Conservation (phyloP, 2,329 filamentous ascomycete genomes). For the Metarhizium sp. region DNA sequence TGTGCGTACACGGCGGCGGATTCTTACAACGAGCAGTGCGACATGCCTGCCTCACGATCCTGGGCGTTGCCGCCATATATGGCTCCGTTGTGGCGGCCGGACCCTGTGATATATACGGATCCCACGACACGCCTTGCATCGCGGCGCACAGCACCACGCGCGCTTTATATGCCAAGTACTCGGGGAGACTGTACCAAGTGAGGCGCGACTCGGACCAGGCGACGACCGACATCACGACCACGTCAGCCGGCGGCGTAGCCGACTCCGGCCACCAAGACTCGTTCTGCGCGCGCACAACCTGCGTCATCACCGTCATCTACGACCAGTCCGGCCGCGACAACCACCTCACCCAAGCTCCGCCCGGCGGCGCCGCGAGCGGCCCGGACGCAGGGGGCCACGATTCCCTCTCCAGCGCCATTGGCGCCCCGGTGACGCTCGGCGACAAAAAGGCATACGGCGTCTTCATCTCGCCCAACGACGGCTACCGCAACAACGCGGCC, state of each 20-base stretch:
- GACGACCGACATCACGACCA: slow-evolving; percentile 5
- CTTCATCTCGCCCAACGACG: slow-evolving; percentile 50
- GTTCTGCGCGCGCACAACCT: slow-evolving; percentile 53
- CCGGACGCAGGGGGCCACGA: slow-evolving; percentile 49
- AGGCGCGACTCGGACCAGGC: slow-evolving; percentile 39
- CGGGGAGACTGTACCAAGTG: slow-evolving; percentile 49
- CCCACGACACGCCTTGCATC: slow-evolving; percentile 51
- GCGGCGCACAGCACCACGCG: slow-evolving; percentile 58
- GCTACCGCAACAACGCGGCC: slow-evolving; percentile 50
- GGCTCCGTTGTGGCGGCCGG: slow-evolving; percentile 15
- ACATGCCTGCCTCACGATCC: too few species aligned
- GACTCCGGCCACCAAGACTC: slow-evolving; percentile 50
- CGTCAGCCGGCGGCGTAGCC: slow-evolving; percentile 43
- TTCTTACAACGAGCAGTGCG: too few species aligned
- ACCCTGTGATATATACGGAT: slow-evolving; percentile 53
- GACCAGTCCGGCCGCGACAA: slow-evolving; percentile 55
- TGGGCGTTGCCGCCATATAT: too few species aligned
- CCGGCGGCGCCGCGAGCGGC: slow-evolving; percentile 45
- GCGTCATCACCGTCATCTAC: slow-evolving; percentile 54
- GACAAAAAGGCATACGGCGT: slow-evolving; percentile 56
- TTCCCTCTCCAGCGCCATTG: slow-evolving; percentile 48
- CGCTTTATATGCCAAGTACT: slow-evolving; percentile 46
- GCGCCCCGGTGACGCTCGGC: slow-evolving; percentile 51
- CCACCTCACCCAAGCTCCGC: slow-evolving; percentile 50
- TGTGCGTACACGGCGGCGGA: too few species aligned